phyloP scores from a whole-genome alignment of 2,329 filamentous ascomycete species.

The Aspergillus sp. region DNA sequence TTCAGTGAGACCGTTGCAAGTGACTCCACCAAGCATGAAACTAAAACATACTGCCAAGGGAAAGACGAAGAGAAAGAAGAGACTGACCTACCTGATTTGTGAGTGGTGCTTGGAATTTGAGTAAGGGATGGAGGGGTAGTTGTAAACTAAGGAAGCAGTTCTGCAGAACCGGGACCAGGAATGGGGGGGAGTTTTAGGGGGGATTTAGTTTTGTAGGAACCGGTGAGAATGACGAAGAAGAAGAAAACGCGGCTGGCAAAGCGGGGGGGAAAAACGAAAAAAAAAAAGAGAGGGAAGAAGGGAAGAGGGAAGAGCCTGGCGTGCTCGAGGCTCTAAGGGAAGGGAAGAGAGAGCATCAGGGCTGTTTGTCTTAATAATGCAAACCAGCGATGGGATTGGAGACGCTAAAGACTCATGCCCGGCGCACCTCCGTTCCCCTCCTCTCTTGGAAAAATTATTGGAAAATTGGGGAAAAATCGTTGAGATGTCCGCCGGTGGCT shows the following conservation, averaged over 20 bases:
- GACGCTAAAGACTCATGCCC: neutral
- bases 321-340: neutral
- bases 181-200: neutral
- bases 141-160: neutral
- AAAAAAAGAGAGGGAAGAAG: neutral
- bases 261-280: neutral
- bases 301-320: neutral
- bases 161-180: slow-evolving; percentile 1
- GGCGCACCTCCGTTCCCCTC: slow-evolving; percentile 4
- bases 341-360: neutral
- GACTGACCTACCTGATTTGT: neutral
- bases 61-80: no score
- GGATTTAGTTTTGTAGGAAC: neutral
- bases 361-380: slow-evolving; percentile 4
- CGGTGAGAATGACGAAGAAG: neutral
- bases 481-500: no score
- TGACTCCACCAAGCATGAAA: neutral
- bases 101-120: neutral
- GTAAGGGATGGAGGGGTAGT: neutral
- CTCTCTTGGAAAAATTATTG: neutral
- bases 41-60: neutral
- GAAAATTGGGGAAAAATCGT: neutral
- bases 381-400: slow-evolving; percentile 3
- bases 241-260: slow-evolving; percentile 5
- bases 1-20: neutral